Evolutionary conservation across 148 eudicot species (phyloP).

Genomic region (Vaccinium vitisidaea): DNA sequence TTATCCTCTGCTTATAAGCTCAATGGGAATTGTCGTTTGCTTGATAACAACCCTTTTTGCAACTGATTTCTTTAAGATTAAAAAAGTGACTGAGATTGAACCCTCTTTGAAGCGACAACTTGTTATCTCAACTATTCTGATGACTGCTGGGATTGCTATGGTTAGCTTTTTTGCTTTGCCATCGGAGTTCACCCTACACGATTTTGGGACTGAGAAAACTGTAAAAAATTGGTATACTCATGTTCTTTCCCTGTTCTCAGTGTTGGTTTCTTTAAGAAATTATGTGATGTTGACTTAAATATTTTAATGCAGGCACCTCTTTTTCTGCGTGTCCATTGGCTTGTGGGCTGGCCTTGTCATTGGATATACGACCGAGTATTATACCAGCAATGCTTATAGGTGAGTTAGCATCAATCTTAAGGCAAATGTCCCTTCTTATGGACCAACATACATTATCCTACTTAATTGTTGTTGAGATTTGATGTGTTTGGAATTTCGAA

Average conservation of each 20-base stretch:
- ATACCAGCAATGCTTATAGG: constrained; percentile 29
- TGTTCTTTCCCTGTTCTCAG: background rate
- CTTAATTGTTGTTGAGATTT: background rate
- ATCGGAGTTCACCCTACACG: constrained; percentile 29
- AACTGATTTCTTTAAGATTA: constrained; percentile 29
- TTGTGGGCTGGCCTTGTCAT: constrained; percentile 39
- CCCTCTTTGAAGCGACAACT: constrained; percentile 33
- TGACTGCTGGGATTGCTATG: constrained; percentile 36
- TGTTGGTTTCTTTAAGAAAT: background rate
- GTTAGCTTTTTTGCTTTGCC: constrained; percentile 28
- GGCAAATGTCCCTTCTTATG: background rate
- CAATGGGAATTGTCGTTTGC: constrained; percentile 35
- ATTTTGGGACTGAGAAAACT: constrained; percentile 27
- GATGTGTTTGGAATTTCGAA: background rate
- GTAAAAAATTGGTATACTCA: constrained; percentile 29
- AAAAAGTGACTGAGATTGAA: constrained; percentile 28
- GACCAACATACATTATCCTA: background rate
- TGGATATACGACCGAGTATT: constrained; percentile 29
- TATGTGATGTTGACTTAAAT: background rate
- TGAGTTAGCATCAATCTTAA: background rate
- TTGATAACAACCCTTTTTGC: constrained; percentile 32
- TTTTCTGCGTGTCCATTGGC: constrained; percentile 34
- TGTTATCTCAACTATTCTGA: constrained; percentile 31
- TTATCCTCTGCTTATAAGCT: constrained; percentile 35
- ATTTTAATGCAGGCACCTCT: constrained; percentile 26